A percentile compares a stretch with the other conserved stretches of the same genome.
phyloP scores from a whole-genome alignment of 441 rosid species.

The Croton setiger region DNA sequence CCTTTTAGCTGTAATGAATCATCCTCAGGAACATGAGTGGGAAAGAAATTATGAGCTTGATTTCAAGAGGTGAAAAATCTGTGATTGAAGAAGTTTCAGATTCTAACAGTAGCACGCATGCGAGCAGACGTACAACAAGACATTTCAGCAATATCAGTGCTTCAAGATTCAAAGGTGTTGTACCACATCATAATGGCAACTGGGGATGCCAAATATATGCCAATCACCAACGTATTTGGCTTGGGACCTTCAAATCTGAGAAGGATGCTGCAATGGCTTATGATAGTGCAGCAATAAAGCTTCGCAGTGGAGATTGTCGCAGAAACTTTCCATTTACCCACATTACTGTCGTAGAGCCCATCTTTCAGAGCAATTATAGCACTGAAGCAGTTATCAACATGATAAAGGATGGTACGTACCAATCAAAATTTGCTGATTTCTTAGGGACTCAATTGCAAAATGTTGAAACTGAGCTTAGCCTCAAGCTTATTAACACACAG shows the following conservation, averaged over 20 bases:
- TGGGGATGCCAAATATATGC: constrained; percentile 73
- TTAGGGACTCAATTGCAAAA: constrained; percentile 7
- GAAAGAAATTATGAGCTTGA: constrained; percentile 26
- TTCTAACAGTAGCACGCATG: constrained; percentile 33
- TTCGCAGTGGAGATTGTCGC: constrained; percentile 36
- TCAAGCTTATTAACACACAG: constrained; percentile 15
- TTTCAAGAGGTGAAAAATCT: constrained; percentile 24
- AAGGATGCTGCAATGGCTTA: constrained; percentile 66
- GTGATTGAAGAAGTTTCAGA: constrained; percentile 29
- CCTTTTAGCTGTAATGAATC: background rate
- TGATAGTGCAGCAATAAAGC: constrained; percentile 58
- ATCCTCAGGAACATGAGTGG: constrained; percentile 29
- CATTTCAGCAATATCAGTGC: background rate
- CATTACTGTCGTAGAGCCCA: constrained; percentile 33
- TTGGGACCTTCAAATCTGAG: constrained; percentile 59
- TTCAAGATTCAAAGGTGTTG: constrained; percentile 52
- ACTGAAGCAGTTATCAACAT: constrained; percentile 42
- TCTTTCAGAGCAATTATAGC: constrained; percentile 39
- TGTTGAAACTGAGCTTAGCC: constrained; percentile 17
- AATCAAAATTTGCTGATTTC: constrained; percentile 37
- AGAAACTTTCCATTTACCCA: constrained; percentile 39
- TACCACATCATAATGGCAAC: constrained; percentile 50
- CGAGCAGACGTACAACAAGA: constrained; percentile 27
- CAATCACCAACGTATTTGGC: constrained; percentile 55
- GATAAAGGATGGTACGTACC: constrained; percentile 54